phyloP scores from a whole-genome alignment of 345 rosid genomes.

The Passiflora organensis region DNA sequence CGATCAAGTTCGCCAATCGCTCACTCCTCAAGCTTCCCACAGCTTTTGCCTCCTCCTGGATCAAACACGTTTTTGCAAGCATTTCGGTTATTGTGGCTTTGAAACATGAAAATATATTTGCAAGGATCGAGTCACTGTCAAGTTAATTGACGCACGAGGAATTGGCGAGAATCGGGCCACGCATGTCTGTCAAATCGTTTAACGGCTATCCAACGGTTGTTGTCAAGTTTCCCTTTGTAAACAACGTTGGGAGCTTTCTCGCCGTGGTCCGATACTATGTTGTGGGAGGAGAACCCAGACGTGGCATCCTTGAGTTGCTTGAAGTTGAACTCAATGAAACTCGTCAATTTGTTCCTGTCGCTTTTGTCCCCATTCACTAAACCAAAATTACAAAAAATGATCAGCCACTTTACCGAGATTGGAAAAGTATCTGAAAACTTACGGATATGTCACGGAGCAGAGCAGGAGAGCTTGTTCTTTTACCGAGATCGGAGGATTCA shows the following conservation, averaged over 20 bases:
- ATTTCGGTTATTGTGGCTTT: not conserved
- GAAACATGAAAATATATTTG: no score
- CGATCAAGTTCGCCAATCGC: conserved; percentile 78
- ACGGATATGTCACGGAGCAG: not conserved
- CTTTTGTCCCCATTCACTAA: conserved; percentile 43
- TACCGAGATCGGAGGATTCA: conserved; percentile 74
- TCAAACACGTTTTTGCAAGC: not conserved
- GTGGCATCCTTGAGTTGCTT: conserved; percentile 80
- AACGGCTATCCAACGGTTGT: conserved; percentile 72
- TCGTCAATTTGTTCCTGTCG: conserved; percentile 40
- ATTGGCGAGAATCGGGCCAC: conserved; percentile 97
- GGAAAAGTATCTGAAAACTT: no score
- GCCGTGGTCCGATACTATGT: conserved; percentile 95
- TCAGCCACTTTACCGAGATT: not conserved
- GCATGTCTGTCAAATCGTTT: conserved; percentile 83
- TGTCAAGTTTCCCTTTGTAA: conserved; percentile 76
- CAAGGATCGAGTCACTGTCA: no score
- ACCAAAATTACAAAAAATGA: conserved; percentile 12
- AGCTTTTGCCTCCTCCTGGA: conserved; percentile 81
- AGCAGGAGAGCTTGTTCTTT: conserved; percentile 11
- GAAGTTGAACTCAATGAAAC: conserved; percentile 62
- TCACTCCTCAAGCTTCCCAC: conserved; percentile 79
- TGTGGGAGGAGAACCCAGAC: conserved; percentile 64
- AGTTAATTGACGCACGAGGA: conserved; percentile 67
- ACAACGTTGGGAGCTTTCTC: conserved; percentile 95